Conservation (phyloP, 208 protist genomes). For the Jaenimonas drosophilae region DNA sequence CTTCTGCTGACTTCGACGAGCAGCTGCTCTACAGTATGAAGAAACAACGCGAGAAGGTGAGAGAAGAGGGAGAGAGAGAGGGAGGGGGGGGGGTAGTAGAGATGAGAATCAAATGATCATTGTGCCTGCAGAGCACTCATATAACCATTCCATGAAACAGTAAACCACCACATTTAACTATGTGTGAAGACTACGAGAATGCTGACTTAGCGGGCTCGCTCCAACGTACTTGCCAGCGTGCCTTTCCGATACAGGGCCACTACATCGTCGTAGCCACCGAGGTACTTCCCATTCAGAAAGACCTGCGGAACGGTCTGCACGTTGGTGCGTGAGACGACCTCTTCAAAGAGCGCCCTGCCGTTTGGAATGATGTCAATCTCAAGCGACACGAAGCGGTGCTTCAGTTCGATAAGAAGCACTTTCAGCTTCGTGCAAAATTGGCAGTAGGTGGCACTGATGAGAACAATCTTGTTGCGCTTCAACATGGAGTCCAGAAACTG, state of each 20-base stretch:
- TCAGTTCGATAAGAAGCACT: slow-evolving; percentile 71
- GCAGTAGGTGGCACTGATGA: slow-evolving; percentile 87
- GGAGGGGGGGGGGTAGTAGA: background rate
- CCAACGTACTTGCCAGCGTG: slow-evolving; percentile 38
- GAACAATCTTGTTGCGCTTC: slow-evolving; percentile 59
- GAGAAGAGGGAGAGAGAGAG: background rate
- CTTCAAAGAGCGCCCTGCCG: slow-evolving; percentile 68
- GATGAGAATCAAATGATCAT: background rate
- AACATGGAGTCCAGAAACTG: slow-evolving; percentile 81
- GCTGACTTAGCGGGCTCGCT: too few species aligned
- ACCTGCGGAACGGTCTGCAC: slow-evolving; percentile 81
- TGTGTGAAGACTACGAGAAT: too few species aligned
- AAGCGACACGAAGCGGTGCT: slow-evolving; percentile 75
- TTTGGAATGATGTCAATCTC: slow-evolving; percentile 87
- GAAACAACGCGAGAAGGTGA: background rate
- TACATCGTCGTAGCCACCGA: slow-evolving; percentile 83
- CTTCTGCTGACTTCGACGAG: too few species aligned
- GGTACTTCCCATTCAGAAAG: slow-evolving; percentile 69
- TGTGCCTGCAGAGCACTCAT: too few species aligned
- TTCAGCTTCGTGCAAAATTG: slow-evolving; percentile 77
- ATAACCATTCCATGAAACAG: too few species aligned
- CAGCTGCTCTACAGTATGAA: too few species aligned
- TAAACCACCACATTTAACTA: too few species aligned
- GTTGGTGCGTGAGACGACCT: slow-evolving; percentile 53
- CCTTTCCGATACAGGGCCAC: slow-evolving; percentile 52